phyloP scores from a whole-genome alignment of 257 asterid species.

The Solanum bulbocastanum region DNA sequence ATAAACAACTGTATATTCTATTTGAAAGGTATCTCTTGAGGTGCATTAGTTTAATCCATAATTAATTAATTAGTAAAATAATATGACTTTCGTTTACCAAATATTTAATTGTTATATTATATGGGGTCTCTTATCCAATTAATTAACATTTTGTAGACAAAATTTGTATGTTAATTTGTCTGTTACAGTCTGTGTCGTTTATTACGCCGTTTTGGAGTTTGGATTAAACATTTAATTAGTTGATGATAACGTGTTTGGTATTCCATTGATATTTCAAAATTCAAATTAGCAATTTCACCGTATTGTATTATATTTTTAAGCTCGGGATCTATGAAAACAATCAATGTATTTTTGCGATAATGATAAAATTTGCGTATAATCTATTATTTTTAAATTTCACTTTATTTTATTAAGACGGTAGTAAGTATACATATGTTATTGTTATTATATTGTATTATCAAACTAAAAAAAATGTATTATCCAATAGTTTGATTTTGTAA shows the following conservation, averaged over 20 bases:
- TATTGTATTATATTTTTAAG: not conserved
- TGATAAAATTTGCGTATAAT: not conserved
- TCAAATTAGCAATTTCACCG: not conserved
- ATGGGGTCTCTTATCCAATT: not conserved
- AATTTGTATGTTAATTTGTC: not conserved
- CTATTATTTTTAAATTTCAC: not conserved
- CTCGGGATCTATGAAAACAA: accelerated
- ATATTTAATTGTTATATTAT: not conserved
- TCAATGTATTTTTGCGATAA: accelerated
- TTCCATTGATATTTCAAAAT: not conserved
- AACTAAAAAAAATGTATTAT: not conserved
- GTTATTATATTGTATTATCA: not conserved
- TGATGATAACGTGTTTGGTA: not conserved
- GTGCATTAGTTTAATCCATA: not conserved
- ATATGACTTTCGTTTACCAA: not conserved
- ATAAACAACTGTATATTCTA: not conserved
- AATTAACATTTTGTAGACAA: not conserved
- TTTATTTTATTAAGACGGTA: not conserved
- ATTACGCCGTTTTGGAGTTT: not conserved
- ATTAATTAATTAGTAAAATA: not conserved
- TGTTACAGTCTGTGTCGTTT: not conserved
- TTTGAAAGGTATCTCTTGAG: not conserved
- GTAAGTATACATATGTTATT: not conserved
- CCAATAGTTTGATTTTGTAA: not conserved
- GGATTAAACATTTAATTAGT: not conserved